Evolutionary conservation across 2,329 filamentous ascomycete genomes (phyloP).

Genomic region (Pezicula radicicola): DNA sequence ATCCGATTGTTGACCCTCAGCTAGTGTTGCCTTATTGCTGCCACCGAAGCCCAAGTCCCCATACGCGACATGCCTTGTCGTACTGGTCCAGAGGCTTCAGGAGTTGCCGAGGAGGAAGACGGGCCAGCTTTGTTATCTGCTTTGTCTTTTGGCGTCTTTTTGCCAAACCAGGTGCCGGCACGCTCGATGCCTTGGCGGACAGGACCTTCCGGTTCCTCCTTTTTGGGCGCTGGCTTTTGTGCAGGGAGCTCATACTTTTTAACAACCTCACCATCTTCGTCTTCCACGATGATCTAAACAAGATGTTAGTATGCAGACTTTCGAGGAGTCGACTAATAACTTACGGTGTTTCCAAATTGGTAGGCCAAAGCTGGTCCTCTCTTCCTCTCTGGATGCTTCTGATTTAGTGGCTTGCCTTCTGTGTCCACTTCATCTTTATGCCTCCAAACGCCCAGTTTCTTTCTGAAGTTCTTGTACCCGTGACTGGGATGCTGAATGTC

Average conservation of each 20-base stretch:
- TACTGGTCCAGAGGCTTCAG: constrained; percentile 1
- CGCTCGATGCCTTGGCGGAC: constrained; percentile 22
- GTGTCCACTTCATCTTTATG: constrained; percentile 38
- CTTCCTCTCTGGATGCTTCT: constrained; percentile 42
- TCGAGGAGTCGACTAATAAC: constrained; percentile 18
- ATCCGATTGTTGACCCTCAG: constrained; percentile 34
- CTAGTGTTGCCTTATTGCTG: constrained; percentile 12
- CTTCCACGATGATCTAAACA: constrained; percentile 75
- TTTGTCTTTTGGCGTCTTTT: constrained; percentile 3
- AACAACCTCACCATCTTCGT: constrained; percentile 81
- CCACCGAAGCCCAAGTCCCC: constrained; percentile 23
- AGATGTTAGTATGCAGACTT: constrained; percentile 9
- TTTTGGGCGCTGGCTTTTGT: constrained; percentile 23
- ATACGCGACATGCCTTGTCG: constrained; percentile 23
- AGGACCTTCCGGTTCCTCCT: constrained; percentile 8
- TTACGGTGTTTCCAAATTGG: constrained; percentile 76
- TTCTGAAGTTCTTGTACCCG: constrained; percentile 21
- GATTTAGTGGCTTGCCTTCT: constrained; percentile 27
- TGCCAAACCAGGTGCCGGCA: constrained; percentile 24
- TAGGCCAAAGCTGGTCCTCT: constrained; percentile 78
- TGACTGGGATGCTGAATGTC: constrained; percentile 29
- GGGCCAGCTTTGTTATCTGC: not conserved
- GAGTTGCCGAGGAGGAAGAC: not conserved
- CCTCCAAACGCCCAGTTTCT: constrained; percentile 27
- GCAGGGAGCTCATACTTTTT: constrained; percentile 76